Evolutionary conservation across 345 rosid species (phyloP), one percentile per base, ranked within the genome.

Genomic region (Acer saccharum): DNA sequence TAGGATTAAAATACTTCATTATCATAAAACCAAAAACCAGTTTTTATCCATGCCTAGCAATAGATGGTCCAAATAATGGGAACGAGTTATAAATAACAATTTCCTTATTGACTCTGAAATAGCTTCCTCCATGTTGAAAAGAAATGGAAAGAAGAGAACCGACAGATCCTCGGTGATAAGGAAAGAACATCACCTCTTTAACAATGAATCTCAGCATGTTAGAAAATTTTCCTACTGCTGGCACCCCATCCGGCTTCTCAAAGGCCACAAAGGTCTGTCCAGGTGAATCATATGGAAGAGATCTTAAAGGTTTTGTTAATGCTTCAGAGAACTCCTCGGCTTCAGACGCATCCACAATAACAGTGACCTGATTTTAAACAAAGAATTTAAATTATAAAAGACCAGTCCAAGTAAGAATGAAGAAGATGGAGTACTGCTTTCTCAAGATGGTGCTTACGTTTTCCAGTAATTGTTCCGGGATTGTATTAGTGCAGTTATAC

Each of bases 401-500:
- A 54, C 35, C 10, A 68, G 44, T 57, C 65, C 9, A 74, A 77
- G 67, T 20, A 62, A 23, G 35, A 23, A 60, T 60, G 39, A 10
- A 17, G 52, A 79, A 76, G 50, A 76, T n/a, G 3, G 60, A 60
- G 17, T 3, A 10, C 44, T 72, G n/a, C 44, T 29, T 68, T 55
- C 63, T 71, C 25, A 20, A 63, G 76, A 65, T 68, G 79, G 66
- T 68, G 79, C 77, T 85, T 88, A 96, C 99, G 82, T 91, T 89
- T 84, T 96, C 99, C 89, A 96, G 89, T 71, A 96, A 82, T 74
- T 92, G 97, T 83, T 96, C 99, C 6, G 97, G 97, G 74, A 96
- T 90, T 21, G 99, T 96, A 81, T 96, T 96, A 69, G 94, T 94
- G 90, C 98, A 94, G 87, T 94, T 94, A 84, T 91, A 96, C 90